These are phyloP conservation scores for Zasmidium angulare DNA, from an alignment of 2,329 filamentous ascomycete genomes.

Conservation along the genomic window DNA sequence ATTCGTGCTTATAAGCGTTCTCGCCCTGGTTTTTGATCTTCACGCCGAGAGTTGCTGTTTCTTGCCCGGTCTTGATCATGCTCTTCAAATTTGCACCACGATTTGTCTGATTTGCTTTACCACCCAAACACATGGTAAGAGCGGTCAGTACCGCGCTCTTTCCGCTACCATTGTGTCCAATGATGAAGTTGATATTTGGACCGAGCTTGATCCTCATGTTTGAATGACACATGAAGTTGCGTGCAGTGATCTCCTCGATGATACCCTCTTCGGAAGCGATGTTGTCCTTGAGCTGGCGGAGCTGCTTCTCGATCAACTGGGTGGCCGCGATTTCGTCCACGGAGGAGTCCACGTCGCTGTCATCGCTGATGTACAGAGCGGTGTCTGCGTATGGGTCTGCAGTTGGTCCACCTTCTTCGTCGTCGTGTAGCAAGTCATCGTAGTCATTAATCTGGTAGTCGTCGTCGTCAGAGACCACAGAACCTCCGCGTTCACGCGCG, in stretches of 20 bases:
- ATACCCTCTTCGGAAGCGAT: slow-evolving; percentile 79
- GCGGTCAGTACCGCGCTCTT: slow-evolving; percentile 96
- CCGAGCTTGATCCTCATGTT: slow-evolving; percentile 81
- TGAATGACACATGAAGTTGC: slow-evolving; percentile 95
- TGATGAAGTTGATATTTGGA: slow-evolving; percentile 95
- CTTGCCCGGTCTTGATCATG: slow-evolving; percentile 85
- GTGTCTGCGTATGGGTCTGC: slow-evolving; percentile 3
- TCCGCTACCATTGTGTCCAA: slow-evolving; percentile 94
- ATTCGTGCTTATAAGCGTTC: slow-evolving; percentile 76
- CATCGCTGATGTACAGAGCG: slow-evolving; percentile 7
- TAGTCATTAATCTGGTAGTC: slow-evolving; percentile 26
- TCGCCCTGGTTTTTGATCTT: slow-evolving; percentile 87
- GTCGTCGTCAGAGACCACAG: slow-evolving; percentile 32
- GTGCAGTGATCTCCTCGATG: slow-evolving; percentile 80
- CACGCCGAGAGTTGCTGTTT: slow-evolving; percentile 72
- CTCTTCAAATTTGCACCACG: slow-evolving; percentile 85
- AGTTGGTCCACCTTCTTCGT: slow-evolving; percentile 2
- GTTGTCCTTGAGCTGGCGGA: slow-evolving; percentile 54
- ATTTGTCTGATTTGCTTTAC: slow-evolving; percentile 89
- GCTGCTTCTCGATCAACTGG: slow-evolving; percentile 33
- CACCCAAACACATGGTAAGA: slow-evolving; percentile 89
- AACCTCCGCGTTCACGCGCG: slow-evolving; percentile 29
- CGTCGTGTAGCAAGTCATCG: slow-evolving; percentile 11
- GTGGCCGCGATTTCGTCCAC: slow-evolving; percentile 29
- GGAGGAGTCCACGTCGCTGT: slow-evolving; percentile 30